A percentile compares a stretch with the other conserved stretches of the same genome.
These are phyloP conservation scores for Blastocrithidia nonstop DNA, from an alignment of 208 protist genomes.

Conservation along the genomic window DNA sequence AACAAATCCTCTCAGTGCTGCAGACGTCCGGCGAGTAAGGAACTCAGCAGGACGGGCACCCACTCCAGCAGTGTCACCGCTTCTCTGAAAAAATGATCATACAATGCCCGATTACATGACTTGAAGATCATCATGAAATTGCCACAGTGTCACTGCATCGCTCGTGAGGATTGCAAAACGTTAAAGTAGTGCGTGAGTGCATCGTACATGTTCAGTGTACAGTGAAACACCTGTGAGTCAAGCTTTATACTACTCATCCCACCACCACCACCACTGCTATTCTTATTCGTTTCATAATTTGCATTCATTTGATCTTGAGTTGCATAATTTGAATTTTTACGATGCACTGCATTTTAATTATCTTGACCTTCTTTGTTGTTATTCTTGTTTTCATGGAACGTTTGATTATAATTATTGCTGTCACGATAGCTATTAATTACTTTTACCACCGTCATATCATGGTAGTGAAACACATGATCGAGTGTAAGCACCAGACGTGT, in stretches of 20 bases:
- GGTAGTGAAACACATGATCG: constrained; percentile 20
- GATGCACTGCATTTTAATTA: neutral
- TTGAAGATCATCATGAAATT: constrained; percentile 70
- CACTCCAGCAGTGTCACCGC: constrained; percentile 52
- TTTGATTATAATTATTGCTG: neutral
- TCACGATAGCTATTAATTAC: neutral
- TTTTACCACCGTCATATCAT: constrained; percentile 2
- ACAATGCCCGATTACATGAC: constrained; percentile 39
- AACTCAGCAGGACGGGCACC: constrained; percentile 49
- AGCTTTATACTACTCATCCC: too few relatives aligned
- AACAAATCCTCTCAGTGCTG: constrained; percentile 56
- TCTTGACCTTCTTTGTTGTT: neutral
- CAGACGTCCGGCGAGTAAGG: constrained; percentile 48
- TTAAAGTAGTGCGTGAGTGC: constrained; percentile 40
- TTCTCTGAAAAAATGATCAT: constrained; percentile 61
- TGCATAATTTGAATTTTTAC: too few relatives aligned
- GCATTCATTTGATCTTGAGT: too few relatives aligned
- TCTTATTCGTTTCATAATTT: too few relatives aligned
- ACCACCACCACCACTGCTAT: too few relatives aligned
- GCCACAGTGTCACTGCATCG: constrained; percentile 58
- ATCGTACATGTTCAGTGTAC: constrained; percentile 23
- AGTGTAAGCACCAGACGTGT: constrained; percentile 34
- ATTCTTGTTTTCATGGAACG: constrained; percentile 1
- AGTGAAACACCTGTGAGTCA: too few relatives aligned
- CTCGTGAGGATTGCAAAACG: constrained; percentile 36